These are phyloP conservation scores for Craspedostauros australis DNA, from an alignment of 108 stramenopile species.

Conservation along the genomic window DNA sequence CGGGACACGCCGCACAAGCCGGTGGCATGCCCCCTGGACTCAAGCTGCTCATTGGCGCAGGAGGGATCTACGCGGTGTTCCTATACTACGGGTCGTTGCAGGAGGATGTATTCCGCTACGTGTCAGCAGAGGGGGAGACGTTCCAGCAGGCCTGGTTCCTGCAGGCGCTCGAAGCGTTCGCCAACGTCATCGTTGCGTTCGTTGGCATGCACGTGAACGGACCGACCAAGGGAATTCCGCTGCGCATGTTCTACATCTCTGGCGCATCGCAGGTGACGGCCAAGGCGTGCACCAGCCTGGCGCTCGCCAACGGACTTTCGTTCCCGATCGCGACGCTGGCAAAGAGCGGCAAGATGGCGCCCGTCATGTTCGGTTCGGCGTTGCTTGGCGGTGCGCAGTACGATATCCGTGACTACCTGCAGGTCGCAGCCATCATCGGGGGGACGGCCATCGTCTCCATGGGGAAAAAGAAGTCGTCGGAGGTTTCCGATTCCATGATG, in stretches of 20 bases:
- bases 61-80: constrained; percentile 81
- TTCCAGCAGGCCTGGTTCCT: constrained; percentile 70
- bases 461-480: constrained; percentile 20
- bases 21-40: too few species aligned
- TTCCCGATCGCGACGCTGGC: constrained; percentile 90
- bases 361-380: constrained; percentile 72
- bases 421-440: constrained; percentile 58
- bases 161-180: constrained; percentile 61
- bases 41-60: constrained; percentile 53
- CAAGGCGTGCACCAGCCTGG: constrained; percentile 60
- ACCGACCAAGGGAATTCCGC: constrained; percentile 34
- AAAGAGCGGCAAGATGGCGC: constrained; percentile 90
- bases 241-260: constrained; percentile 37
- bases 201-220: constrained; percentile 31
- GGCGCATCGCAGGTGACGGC: constrained; percentile 61
- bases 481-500: constrained; percentile 19
- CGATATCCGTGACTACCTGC: constrained; percentile 45
- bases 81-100: constrained; percentile 79
- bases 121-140: constrained; percentile 40
- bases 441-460: constrained; percentile 67
- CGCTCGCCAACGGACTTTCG: constrained; percentile 55
- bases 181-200: constrained; percentile 53
- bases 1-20: too few species aligned
- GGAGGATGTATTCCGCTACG: constrained; percentile 79
- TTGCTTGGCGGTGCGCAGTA: constrained; percentile 57